These are phyloP conservation scores for Talaromyces adpressus DNA, from an alignment of 495 filamentous ascomycete species.

Conservation along the genomic window DNA sequence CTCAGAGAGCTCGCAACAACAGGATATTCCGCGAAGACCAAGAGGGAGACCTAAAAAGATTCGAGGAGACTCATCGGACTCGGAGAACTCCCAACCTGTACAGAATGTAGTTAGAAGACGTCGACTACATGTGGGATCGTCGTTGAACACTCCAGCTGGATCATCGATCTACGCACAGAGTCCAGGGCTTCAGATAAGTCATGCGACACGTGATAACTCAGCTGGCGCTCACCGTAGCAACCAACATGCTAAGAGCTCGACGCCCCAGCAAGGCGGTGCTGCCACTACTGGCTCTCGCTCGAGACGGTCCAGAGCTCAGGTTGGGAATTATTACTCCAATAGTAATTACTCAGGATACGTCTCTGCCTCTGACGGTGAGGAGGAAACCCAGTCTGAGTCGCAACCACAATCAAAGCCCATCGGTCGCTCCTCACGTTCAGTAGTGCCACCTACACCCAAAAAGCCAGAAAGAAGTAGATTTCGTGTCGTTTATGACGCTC, in stretches of 20 bases:
- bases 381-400: neutral
- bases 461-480: neutral
- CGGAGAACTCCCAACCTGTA: neutral
- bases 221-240: neutral
- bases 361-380: conserved; percentile 5
- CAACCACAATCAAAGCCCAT: neutral
- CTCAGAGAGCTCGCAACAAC: neutral
- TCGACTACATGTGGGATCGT: neutral
- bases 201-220: neutral
- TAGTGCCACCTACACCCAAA: neutral
- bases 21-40: neutral
- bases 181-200: neutral
- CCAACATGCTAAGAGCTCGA: neutral
- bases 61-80: neutral
- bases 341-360: conserved; percentile 10
- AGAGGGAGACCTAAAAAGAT: neutral
- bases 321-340: conserved; percentile 21
- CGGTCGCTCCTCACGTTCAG: neutral
- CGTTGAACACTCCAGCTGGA: neutral
- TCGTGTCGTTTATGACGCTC: conserved; percentile 6
- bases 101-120: neutral
- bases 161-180: neutral
- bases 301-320: conserved; percentile 14
- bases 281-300: conserved; percentile 17
- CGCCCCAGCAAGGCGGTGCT: neutral